Evolutionary conservation across 257 asterid species (phyloP).

Genomic region (Haberlea rhodopensis): DNA sequence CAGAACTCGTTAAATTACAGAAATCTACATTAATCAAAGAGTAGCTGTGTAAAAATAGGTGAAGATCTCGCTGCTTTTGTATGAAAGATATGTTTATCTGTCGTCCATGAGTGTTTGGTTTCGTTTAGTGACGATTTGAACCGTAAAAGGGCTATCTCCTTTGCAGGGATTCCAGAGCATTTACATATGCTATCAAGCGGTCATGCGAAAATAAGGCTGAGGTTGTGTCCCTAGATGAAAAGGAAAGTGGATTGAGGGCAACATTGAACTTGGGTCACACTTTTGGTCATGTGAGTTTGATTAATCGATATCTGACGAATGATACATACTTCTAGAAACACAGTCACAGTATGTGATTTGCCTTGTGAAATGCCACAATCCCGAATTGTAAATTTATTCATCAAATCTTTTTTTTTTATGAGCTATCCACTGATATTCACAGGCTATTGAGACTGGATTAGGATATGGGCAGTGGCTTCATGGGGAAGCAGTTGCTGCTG

Average conservation of each 20-base stretch:
- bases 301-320: conserved; percentile 13
- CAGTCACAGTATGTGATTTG: neutral
- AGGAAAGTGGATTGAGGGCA: conserved; percentile 93
- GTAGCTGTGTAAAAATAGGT: neutral
- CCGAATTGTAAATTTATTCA: neutral
- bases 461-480: conserved; percentile 98
- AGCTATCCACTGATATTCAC: conserved; percentile 30
- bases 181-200: conserved; percentile 92
- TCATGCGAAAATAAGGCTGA: conserved; percentile 98
- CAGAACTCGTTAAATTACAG: neutral
- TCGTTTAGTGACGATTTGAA: conserved; percentile 20
- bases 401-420: conserved; percentile 13
- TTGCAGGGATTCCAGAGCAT: conserved; percentile 74
- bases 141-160: conserved; percentile 24
- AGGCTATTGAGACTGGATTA: conserved; percentile 92
- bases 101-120: conserved; percentile 15
- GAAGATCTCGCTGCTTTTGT: neutral
- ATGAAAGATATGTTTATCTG: neutral
- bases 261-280: conserved; percentile 98
- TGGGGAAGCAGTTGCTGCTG: conserved; percentile 99
- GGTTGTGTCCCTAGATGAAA: conserved; percentile 94
- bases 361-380: neutral
- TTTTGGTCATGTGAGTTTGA: conserved; percentile 82
- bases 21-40: neutral
- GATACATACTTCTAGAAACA: neutral